Percentiles rank a stretch among this genome's conserved stretches.
phyloP scores from a whole-genome alignment of 306 rosid genomes.

The apple (Malus domestica) region ASM211411v1 NC_041798.1:31580001-31580500 shows the following conservation, averaged over 20 bases:
- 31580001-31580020: slow-evolving; percentile 87
- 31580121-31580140: slow-evolving; percentile 86
- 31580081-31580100: slow-evolving; percentile 71
- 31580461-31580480: neutral
- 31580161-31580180: slow-evolving; percentile 84
- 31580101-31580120: slow-evolving; percentile 77
- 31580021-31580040: slow-evolving; percentile 82
- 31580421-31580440: slow-evolving; percentile 86
- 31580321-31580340: slow-evolving; percentile 70
- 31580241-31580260: slow-evolving; percentile 87
- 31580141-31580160: slow-evolving; percentile 68
- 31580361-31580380: slow-evolving; percentile 74
- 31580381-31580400: slow-evolving; percentile 81
- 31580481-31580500: neutral
- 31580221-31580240: slow-evolving; percentile 82
- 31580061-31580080: slow-evolving; percentile 75
- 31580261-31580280: slow-evolving; percentile 91
- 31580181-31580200: slow-evolving; percentile 96
- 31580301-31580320: slow-evolving; percentile 92
- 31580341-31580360: slow-evolving; percentile 71
- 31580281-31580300: slow-evolving; percentile 80
- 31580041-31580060: slow-evolving; percentile 93
- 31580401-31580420: slow-evolving; percentile 82
- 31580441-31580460: slow-evolving; percentile 61
- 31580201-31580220: slow-evolving; percentile 42